phyloP scores from a whole-genome alignment of 352 stramenopile species.

The Globisporangium ultimum region DNA sequence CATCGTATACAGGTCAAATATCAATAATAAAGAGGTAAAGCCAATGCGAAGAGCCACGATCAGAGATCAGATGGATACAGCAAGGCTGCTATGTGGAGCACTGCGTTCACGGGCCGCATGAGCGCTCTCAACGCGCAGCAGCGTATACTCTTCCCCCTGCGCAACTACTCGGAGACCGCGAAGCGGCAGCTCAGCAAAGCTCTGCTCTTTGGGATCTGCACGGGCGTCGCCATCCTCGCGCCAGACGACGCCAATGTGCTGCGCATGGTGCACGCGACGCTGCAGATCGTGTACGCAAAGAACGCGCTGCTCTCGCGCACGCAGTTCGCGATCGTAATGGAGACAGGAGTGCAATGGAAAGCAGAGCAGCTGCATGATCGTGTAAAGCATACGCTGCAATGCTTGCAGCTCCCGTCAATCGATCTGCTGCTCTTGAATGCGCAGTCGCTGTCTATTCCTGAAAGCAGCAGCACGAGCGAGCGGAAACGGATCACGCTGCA shows the following conservation, averaged over 20 bases:
- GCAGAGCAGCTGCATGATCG: conserved; percentile 16
- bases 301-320: conserved; percentile 26
- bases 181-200: conserved; percentile 25
- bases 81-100: conserved; percentile 44
- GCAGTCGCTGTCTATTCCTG: conserved; percentile 15
- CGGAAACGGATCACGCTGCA: conserved; percentile 40
- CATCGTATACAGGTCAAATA: too few species aligned
- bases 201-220: conserved; percentile 32
- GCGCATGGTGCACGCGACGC: conserved; percentile 18
- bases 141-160: conserved; percentile 49
- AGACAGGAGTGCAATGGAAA: conserved; percentile 19
- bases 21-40: too few species aligned
- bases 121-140: conserved; percentile 37
- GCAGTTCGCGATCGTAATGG: conserved; percentile 25
- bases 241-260: conserved; percentile 28
- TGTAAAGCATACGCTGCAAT: conserved; percentile 27
- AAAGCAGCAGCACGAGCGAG: conserved; percentile 16
- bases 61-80: not conserved
- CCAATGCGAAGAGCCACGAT: too few species aligned
- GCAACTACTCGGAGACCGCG: conserved; percentile 14
- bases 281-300: conserved; percentile 24
- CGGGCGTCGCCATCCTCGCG: conserved; percentile 25
- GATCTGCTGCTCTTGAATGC: conserved; percentile 42
- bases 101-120: conserved; percentile 26
- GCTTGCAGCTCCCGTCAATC: conserved; percentile 32